Base-by-base conservation (phyloP, 768 basidiomycete genomes). In the Russula sp. region DNA sequence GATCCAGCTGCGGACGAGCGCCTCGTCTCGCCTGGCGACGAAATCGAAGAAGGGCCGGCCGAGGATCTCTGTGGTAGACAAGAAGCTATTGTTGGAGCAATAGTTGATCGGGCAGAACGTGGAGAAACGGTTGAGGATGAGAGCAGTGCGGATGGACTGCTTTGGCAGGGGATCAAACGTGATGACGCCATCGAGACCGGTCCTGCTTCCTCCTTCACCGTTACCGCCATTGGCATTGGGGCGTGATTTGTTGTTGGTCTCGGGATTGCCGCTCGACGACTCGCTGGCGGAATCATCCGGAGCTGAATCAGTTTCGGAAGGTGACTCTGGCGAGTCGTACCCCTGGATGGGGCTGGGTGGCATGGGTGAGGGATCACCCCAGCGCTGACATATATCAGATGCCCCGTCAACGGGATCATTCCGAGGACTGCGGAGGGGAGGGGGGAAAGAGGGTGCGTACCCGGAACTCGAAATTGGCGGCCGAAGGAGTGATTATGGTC, bases 101-200 rank as follows among this genome's bases (percentile, higher is more conserved):
- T 90, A 88, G 50, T 84, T 70, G 42, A 92, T 79, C 0, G 80
- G 79, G 70, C 86, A 88, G 61, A 79, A 76, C 61, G 79, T 72
- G 7, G 84, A 82, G 74, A 92, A 93, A 48, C 90, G 82, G 70
- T 93, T 81, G 32, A 93, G 81, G 67, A 93, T 89, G 58, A 93
- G 79, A n/a, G 88, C 87, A 2, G 87, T 87, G 45, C 90, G 81
- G 58, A 82, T 77, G 18, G 87, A 88, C 67, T 88, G 86, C 66
- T 79, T 80, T 7, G 88, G 83, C 8, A 90, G 80, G 10, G 81
- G 83, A 39, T 77, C 79, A 70, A 85, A 88, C 14, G 78, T 77
- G 68, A 85, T 77, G 66, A 66, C 63, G 53, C 60, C 62, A 14
- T 63, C 62, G 10, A 52, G 25, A 11, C 63, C 59, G 5, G 54